phyloP scores from a whole-genome alignment of 805 yeast species.

The Sugiyamaella smithiae region DNA sequence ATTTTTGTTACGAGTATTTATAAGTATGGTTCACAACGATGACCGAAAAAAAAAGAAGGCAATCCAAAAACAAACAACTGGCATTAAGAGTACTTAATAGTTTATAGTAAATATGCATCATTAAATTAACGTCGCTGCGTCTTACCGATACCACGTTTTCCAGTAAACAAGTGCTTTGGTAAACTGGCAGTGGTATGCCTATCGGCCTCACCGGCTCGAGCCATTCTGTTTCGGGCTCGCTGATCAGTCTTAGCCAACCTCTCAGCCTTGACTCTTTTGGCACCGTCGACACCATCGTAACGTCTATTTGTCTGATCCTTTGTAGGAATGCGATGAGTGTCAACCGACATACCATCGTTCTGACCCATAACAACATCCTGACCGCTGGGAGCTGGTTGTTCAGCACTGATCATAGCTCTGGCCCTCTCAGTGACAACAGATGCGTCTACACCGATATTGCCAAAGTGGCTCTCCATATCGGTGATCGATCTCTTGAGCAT shows the following conservation, averaged over 20 bases:
- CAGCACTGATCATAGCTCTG: constrained; percentile 30
- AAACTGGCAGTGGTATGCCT: constrained; percentile 79
- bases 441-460: constrained; percentile 85
- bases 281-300: constrained; percentile 83
- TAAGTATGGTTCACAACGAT: neutral
- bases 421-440: constrained; percentile 56
- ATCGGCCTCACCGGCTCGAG: constrained; percentile 95
- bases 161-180: constrained; percentile 93
- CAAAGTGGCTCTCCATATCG: constrained; percentile 87
- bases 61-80: neutral
- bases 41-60: too few relatives aligned
- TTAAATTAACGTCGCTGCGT: constrained; percentile 72
- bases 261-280: constrained; percentile 77
- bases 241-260: constrained; percentile 85
- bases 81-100: too few relatives aligned
- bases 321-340: constrained; percentile 46
- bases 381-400: constrained; percentile 46
- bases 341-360: constrained; percentile 39
- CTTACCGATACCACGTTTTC: constrained; percentile 95
- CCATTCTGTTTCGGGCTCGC: constrained; percentile 88
- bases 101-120: constrained; percentile 1
- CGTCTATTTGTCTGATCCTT: constrained; percentile 65
- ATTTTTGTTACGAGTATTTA: constrained; percentile 20
- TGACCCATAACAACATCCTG: constrained; percentile 73
- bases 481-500: constrained; percentile 60